A percentile compares a stretch with the other conserved stretches of the same genome.
phyloP scores from a whole-genome alignment of 1,284 basidiomycete species.

The Inonotus obliquus region DNA sequence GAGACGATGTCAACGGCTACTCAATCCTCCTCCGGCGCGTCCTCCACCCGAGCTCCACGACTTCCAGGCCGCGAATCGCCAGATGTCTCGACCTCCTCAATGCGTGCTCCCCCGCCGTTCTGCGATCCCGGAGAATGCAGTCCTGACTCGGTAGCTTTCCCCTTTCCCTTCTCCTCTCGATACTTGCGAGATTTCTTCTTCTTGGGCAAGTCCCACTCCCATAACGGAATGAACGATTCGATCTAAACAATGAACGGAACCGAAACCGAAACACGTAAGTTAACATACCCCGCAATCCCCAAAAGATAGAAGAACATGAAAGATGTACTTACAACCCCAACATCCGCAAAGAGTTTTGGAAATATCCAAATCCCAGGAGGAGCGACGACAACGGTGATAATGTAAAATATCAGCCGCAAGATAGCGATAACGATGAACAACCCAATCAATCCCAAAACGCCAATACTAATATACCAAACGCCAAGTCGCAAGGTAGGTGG shows the following conservation, averaged over 20 bases:
- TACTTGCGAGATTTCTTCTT: slow-evolving; percentile 79
- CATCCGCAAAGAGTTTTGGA: slow-evolving; percentile 96
- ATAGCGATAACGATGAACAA: slow-evolving; percentile 92
- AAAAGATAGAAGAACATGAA: slow-evolving; percentile 13
- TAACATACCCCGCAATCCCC: neutral
- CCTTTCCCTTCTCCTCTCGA: slow-evolving; percentile 36
- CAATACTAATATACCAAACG: slow-evolving; percentile 94
- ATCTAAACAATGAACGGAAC: slow-evolving; percentile 48
- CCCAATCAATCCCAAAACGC: slow-evolving; percentile 83
- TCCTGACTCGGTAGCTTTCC: slow-evolving; percentile 20
- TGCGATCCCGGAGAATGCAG: slow-evolving; percentile 17
- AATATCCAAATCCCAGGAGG: slow-evolving; percentile 99
- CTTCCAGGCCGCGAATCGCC: slow-evolving; percentile 55
- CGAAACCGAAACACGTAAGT: slow-evolving; percentile 1
- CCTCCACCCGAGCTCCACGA: slow-evolving; percentile 53
- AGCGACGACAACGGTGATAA: slow-evolving; percentile 83
- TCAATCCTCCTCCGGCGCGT: slow-evolving; percentile 46
- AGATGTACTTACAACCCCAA: slow-evolving; percentile 83
- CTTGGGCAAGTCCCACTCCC: slow-evolving; percentile 96
- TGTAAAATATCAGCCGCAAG: slow-evolving; percentile 90
- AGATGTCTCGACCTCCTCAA: slow-evolving; percentile 54
- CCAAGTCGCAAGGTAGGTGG: slow-evolving; percentile 90
- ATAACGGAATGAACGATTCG: slow-evolving; percentile 95
- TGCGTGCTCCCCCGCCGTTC: slow-evolving; percentile 33
- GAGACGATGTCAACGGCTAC: neutral